A percentile compares a stretch with the other conserved stretches of the same genome.
Evolutionary conservation across 1,139 yeast genomes (phyloP).

Genomic region (Candida tropicalis): DNA sequence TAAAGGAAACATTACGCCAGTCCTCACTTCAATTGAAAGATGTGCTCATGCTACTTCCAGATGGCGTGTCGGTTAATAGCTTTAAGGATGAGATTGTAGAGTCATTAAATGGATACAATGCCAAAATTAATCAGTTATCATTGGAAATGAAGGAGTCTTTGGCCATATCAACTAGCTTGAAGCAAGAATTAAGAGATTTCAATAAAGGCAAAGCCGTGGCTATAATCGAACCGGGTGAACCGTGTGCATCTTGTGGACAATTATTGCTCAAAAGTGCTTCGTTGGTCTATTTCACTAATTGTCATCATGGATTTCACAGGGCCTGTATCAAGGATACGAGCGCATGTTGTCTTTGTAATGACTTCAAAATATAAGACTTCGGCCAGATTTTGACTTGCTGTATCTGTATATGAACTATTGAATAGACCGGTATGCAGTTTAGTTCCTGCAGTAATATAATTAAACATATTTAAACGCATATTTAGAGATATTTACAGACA

Average conservation of each 20-base stretch:
- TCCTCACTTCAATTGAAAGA: conserved; percentile 69
- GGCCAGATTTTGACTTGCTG: background rate
- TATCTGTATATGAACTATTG: no score
- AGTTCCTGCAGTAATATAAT: no score
- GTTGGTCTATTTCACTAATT: conserved; percentile 79
- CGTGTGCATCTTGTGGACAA: conserved; percentile 71
- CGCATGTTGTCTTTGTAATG: conserved; percentile 83
- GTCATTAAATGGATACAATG: conserved; percentile 74
- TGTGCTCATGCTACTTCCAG: conserved; percentile 81
- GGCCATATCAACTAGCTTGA: conserved; percentile 61
- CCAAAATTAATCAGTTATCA: conserved; percentile 62
- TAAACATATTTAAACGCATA: no score
- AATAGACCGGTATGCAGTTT: no score
- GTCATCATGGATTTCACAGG: conserved; percentile 87
- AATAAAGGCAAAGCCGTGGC: conserved; percentile 43
- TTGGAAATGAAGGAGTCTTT: conserved; percentile 79
- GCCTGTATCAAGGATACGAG: conserved; percentile 77
- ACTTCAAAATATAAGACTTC: conserved; percentile 25
- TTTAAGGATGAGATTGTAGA: conserved; percentile 81
- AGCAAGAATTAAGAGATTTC: conserved; percentile 56
- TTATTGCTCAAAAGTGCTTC: conserved; percentile 72
- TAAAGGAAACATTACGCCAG: conserved; percentile 25
- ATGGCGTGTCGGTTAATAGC: conserved; percentile 76
- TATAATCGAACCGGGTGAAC: conserved; percentile 79
- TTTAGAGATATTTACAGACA: no score